These are phyloP conservation scores for Xerocomellus dryophilus DNA, from an alignment of 768 basidiomycete genomes.

Conservation along the genomic window DNA sequence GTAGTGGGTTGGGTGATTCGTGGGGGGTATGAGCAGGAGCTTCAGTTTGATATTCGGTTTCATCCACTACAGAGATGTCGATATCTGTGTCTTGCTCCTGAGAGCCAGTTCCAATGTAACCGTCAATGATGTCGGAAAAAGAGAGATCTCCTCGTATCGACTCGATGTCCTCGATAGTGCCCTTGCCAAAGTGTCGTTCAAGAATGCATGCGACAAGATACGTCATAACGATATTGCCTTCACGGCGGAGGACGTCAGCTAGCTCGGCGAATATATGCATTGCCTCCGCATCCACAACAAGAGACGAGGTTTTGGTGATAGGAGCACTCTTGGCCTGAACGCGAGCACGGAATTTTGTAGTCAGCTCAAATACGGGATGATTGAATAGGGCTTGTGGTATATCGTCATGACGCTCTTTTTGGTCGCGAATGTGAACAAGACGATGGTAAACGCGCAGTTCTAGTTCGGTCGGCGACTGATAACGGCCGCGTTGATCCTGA, in stretches of 20 bases:
- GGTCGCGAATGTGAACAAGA: constrained; percentile 86
- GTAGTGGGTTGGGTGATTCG: constrained; percentile 11
- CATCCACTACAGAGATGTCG: constrained; percentile 23
- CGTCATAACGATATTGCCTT: constrained; percentile 68
- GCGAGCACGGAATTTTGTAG: constrained; percentile 73
- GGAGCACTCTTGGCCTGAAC: constrained; percentile 79
- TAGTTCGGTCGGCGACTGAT: constrained; percentile 78
- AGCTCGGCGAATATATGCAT: constrained; percentile 66
- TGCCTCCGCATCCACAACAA: constrained; percentile 60
- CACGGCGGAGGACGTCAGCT: constrained; percentile 57
- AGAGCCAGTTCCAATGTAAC: constrained; percentile 35
- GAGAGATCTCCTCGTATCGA: constrained; percentile 54
- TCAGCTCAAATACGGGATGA: constrained; percentile 78
- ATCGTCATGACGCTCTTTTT: constrained; percentile 69
- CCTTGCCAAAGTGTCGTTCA: constrained; percentile 80
- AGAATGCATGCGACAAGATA: constrained; percentile 88
- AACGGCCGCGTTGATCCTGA: constrained; percentile 68
- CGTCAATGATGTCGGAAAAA: constrained; percentile 69
- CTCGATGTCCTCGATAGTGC: constrained; percentile 75
- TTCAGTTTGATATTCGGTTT: constrained; percentile 19
- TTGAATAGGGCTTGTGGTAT: constrained; percentile 64
- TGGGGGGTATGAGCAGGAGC: neutral
- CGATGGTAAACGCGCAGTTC: constrained; percentile 97
- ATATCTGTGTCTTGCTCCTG: constrained; percentile 27
- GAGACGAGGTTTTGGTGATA: constrained; percentile 62